These are phyloP conservation scores for Lactarius hatsudake DNA, from an alignment of 768 basidiomycete species.

Conservation along the genomic window DNA sequence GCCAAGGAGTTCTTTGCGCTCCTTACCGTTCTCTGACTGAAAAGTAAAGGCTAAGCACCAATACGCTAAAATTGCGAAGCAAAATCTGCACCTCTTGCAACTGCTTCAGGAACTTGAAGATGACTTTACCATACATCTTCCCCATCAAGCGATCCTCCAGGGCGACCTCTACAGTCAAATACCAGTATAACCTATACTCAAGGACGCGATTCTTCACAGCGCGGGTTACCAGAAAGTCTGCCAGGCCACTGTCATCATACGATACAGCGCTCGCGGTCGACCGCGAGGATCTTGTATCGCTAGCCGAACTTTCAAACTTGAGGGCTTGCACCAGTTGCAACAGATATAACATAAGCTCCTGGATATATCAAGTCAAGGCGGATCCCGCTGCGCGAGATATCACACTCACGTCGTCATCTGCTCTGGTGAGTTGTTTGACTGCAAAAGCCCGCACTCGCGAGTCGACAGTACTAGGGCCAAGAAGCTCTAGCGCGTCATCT, in stretches of 20 bases:
- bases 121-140: slow-evolving; percentile 44
- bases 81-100: slow-evolving; percentile 66
- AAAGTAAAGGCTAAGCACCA: not conserved
- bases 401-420: slow-evolving; percentile 84
- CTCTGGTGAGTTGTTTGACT: slow-evolving; percentile 83
- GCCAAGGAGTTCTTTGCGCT: slow-evolving; percentile 84
- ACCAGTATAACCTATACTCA: slow-evolving; percentile 95
- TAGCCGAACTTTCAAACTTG: slow-evolving; percentile 87
- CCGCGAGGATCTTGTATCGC: slow-evolving; percentile 72
- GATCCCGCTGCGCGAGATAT: not conserved
- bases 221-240: slow-evolving; percentile 86
- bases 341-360: slow-evolving; percentile 92
- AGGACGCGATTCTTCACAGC: slow-evolving; percentile 81
- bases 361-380: slow-evolving; percentile 11
- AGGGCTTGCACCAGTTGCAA: slow-evolving; percentile 96
- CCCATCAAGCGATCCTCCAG: slow-evolving; percentile 55
- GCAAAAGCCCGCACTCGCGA: slow-evolving; percentile 94
- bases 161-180: slow-evolving; percentile 94
- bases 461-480: slow-evolving; percentile 87
- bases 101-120: slow-evolving; percentile 86
- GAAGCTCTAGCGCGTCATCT: slow-evolving; percentile 91
- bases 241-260: slow-evolving; percentile 88
- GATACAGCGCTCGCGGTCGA: slow-evolving; percentile 72
- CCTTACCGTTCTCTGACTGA: slow-evolving; percentile 70
- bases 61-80: not conserved